Evolutionary conservation across 345 rosid genomes (phyloP), one percentile per base, ranked within the genome.

Genomic region (Arabis alpina): DNA sequence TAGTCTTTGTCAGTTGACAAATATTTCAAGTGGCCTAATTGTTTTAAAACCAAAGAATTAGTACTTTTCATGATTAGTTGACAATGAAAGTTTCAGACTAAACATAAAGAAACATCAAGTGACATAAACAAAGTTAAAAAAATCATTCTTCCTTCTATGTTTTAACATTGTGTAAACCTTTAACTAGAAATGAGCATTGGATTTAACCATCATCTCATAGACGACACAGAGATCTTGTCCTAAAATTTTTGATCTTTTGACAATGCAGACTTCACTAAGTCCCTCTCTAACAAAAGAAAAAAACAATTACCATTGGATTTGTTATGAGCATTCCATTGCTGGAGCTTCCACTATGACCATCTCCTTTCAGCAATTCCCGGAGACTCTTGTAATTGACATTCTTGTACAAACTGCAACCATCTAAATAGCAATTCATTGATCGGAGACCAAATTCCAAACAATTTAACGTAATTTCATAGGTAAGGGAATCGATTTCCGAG

Each of bases 1-100:
- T 28, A 12, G 42, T 60, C 8, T 19, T 52, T 52, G 23, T 19
- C 23, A 19, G 23, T 19, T 19, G 23, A 72, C 56, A 34, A 64
- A 55, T 49, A 0, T 34, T 37, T 49, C 66, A 39, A 42, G 61
- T 73, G 48, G 71, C 54, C 37, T 57, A 50, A 53, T 63, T 45
- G 13, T 43, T 23, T 15, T 28, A 59, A 39, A 67, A 11, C 15
- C 36, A 60, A 52, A 70, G 52, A 60, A 43, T 32, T 32, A 32
- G 2, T 34, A 53, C 45, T 53, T 24, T 14, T 25, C 2, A 61
- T 43, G 16, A 52, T 54, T 54, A 56, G 56, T 41, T 55, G 76
- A 64, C 36, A 55, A 48, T 37, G 76, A 72, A 55, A 72, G 51
- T 55, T 40, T 72, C 70, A 64, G 45, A 45, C 57, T 28, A 28